Conservation (phyloP, 2,329 filamentous ascomycete species). For the Sclerotiophoma versabilis region DNA sequence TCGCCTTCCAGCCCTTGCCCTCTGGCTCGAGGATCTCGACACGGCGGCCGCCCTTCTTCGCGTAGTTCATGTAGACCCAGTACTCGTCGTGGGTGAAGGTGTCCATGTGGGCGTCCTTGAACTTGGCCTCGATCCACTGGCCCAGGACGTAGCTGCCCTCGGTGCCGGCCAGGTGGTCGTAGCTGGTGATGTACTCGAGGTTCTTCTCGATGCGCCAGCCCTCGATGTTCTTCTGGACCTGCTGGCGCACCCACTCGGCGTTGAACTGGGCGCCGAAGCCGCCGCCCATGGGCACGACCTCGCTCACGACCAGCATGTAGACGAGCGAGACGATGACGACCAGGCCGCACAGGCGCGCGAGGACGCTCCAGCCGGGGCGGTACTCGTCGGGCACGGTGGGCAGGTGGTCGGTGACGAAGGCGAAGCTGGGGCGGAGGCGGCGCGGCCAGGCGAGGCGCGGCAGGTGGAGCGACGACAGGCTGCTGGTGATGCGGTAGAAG, state of each 20-base stretch:
- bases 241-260: conserved; percentile 79
- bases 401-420: conserved; percentile 44
- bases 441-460: conserved; percentile 21
- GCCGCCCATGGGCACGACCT: conserved; percentile 76
- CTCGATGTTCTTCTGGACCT: conserved; percentile 77
- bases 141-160: conserved; percentile 89
- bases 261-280: conserved; percentile 72
- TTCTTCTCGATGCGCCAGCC: conserved; percentile 68
- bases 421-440: conserved; percentile 26
- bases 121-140: conserved; percentile 81
- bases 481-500: conserved; percentile 62
- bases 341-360: conserved; percentile 77
- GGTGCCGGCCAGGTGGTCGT: conserved; percentile 91
- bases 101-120: conserved; percentile 75
- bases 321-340: conserved; percentile 78
- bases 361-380: conserved; percentile 66
- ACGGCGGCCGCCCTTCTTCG: conserved; percentile 75
- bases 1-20: conserved; percentile 76
- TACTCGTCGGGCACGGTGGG: conserved; percentile 57
- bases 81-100: conserved; percentile 76
- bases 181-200: conserved; percentile 78
- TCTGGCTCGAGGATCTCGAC: conserved; percentile 80
- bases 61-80: conserved; percentile 92
- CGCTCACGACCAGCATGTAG: conserved; percentile 85
- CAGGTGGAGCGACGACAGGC: conserved; percentile 64